Percentiles rank a stretch among this genome's conserved stretches.
These are phyloP conservation scores for Sporothrix schenckii DNA, from an alignment of 2,329 filamentous ascomycete species.

Conservation along the genomic window DNA sequence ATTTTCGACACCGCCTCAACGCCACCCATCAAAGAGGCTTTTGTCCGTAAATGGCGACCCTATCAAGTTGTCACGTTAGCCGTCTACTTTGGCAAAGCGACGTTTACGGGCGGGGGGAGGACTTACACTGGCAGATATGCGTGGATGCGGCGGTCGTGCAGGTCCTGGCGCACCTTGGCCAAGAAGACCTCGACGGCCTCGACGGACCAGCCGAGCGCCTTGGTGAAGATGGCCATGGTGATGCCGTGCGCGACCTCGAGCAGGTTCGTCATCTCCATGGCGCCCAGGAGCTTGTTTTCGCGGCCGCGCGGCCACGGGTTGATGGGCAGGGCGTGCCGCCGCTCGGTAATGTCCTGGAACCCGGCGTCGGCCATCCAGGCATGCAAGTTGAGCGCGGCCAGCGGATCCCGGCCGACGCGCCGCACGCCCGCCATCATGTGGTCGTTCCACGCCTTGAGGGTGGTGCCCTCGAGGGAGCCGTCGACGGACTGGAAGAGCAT, in stretches of 20 bases:
- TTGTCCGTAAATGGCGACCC: conserved; percentile 25
- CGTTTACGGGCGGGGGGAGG: too few species aligned
- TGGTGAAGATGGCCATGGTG: conserved; percentile 42
- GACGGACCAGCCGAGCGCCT: conserved; percentile 41
- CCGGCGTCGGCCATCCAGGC: conserved; percentile 40
- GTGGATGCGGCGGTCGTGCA: conserved; percentile 42
- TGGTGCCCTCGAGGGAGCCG: conserved; percentile 41
- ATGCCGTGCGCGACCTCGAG: conserved; percentile 43
- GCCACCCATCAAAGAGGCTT: conserved; percentile 2
- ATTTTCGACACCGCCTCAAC: too few species aligned
- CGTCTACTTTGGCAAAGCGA: too few species aligned
- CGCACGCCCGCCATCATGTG: conserved; percentile 36
- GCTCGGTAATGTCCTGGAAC: conserved; percentile 42
- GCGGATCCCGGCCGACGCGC: conserved; percentile 31
- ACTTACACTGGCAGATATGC: conserved; percentile 38
- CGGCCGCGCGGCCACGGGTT: conserved; percentile 46
- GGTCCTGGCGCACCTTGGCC: conserved; percentile 41
- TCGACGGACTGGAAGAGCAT: conserved; percentile 38
- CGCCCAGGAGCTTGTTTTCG: conserved; percentile 45
- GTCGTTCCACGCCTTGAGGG: conserved; percentile 39
- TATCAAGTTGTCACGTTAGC: not conserved
- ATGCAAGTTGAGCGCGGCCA: conserved; percentile 26
- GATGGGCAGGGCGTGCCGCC: conserved; percentile 42
- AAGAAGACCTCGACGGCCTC: conserved; percentile 43
- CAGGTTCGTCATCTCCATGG: conserved; percentile 44